phyloP scores from a whole-genome alignment of 164 flowering plant genomes.

The Magnolia kwangsiensis region DNA sequence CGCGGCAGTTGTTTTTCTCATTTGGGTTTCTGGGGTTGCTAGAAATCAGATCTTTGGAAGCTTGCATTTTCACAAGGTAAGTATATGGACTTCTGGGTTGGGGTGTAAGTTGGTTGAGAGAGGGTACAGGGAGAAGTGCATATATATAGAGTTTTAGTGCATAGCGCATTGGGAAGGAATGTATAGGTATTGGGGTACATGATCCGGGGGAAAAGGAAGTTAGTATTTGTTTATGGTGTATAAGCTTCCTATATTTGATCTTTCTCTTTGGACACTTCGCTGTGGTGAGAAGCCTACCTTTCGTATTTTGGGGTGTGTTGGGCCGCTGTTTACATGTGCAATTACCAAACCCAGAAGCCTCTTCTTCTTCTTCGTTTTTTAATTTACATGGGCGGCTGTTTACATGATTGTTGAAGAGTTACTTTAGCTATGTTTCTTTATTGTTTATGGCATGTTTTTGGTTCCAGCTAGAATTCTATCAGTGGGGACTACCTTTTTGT shows the following conservation, averaged over 20 bases:
- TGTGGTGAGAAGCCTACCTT: background rate
- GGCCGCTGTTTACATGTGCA: background rate
- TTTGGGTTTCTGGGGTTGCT: background rate
- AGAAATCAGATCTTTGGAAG: background rate
- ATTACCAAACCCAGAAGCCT: background rate
- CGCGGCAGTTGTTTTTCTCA: background rate
- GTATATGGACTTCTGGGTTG: too few relatives aligned
- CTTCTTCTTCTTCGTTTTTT: background rate
- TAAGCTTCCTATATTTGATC: background rate
- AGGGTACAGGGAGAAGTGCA: background rate
- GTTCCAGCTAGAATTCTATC: too few relatives aligned
- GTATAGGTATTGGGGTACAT: slow-evolving; percentile 5
- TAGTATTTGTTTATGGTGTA: too few relatives aligned
- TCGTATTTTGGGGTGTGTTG: background rate
- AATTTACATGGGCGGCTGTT: background rate
- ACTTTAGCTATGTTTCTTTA: background rate
- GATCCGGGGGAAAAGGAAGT: background rate
- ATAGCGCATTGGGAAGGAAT: background rate
- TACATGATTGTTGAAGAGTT: background rate
- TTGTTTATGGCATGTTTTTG: background rate
- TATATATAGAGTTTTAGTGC: slow-evolving; percentile 3
- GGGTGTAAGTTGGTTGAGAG: background rate
- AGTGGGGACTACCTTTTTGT: too few relatives aligned
- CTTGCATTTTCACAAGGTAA: slow-evolving; percentile 3
- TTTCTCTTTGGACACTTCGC: background rate